A percentile compares a stretch with the other conserved stretches of the same genome.
These are phyloP conservation scores for Trichoderma asperelloides DNA, from an alignment of 495 filamentous ascomycete species.

Conservation along the genomic window DNA sequence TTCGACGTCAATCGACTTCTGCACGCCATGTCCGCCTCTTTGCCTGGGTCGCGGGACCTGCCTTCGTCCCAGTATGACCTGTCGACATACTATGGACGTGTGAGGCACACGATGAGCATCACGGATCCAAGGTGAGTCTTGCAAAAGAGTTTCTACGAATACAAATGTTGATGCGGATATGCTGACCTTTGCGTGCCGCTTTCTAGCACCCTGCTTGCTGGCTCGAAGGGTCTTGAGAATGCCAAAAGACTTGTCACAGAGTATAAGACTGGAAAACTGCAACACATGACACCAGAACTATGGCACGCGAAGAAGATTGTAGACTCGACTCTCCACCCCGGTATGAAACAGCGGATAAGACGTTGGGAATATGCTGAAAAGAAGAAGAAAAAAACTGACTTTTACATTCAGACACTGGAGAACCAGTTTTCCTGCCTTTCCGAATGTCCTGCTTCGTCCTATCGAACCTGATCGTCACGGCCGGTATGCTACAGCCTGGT, in stretches of 20 bases:
- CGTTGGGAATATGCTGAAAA: neutral
- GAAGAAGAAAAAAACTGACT: conserved; percentile 11
- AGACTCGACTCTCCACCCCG: conserved; percentile 90
- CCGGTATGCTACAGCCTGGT: conserved; percentile 90
- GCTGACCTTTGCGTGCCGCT: conserved; percentile 11
- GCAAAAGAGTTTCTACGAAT: conserved; percentile 5
- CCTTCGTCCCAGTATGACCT: conserved; percentile 89
- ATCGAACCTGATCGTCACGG: conserved; percentile 92
- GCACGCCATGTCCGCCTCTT: conserved; percentile 70
- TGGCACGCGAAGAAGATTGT: conserved; percentile 96
- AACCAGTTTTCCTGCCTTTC: conserved; percentile 87
- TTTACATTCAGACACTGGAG: conserved; percentile 64
- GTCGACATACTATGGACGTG: conserved; percentile 88
- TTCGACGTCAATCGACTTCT: neutral
- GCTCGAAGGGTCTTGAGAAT: conserved; percentile 63
- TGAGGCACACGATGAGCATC: conserved; percentile 80
- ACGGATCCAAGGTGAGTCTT: conserved; percentile 85
- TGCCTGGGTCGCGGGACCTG: conserved; percentile 77
- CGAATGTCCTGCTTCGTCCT: conserved; percentile 95
- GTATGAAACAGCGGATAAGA: conserved; percentile 32
- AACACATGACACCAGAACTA: conserved; percentile 76
- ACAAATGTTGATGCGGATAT: neutral
- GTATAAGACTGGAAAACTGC: conserved; percentile 74
- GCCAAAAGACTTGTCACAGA: conserved; percentile 67
- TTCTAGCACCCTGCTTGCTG: conserved; percentile 69